phyloP scores from a whole-genome alignment of 192 early-diverging fungal genomes.

The Backusella circina region DNA sequence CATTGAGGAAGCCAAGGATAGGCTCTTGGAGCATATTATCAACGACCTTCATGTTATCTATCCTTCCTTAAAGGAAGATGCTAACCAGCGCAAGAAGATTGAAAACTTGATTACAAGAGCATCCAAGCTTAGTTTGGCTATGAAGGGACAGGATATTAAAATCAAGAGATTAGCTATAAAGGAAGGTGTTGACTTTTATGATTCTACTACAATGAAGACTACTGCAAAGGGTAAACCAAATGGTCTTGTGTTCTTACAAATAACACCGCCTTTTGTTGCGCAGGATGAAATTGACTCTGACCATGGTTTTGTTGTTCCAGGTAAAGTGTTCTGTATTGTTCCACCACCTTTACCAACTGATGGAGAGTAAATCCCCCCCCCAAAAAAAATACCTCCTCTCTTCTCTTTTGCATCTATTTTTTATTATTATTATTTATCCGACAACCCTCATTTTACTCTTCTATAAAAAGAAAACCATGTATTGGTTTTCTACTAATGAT shows the following conservation, averaged over 20 bases:
- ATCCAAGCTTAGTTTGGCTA: constrained; percentile 38
- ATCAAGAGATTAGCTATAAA: neutral
- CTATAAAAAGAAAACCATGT: neutral
- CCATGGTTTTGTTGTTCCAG: constrained; percentile 25
- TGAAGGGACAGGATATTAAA: constrained; percentile 35
- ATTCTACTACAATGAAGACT: neutral
- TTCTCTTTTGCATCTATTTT: neutral
- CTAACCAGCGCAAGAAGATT: constrained; percentile 20
- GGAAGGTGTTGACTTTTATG: neutral
- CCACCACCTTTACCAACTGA: neutral
- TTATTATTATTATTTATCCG: neutral
- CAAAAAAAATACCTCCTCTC: neutral
- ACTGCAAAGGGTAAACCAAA: constrained; percentile 11
- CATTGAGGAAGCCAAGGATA: constrained; percentile 17
- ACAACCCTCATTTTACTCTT: neutral
- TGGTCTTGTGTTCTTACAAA: constrained; percentile 10
- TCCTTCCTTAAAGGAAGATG: constrained; percentile 11
- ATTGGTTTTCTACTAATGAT: no score
- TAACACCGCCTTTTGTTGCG: constrained; percentile 11
- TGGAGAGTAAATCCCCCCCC: neutral
- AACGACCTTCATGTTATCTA: constrained; percentile 27
- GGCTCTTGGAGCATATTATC: constrained; percentile 27
- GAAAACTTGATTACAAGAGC: constrained; percentile 36
- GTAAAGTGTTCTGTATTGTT: constrained; percentile 22
- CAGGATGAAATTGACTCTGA: constrained; percentile 18